A percentile compares a stretch with the other conserved stretches of the same genome.
Evolutionary conservation across 352 stramenopile species (phyloP).

Genomic region (Pythium brachiatum): DNA sequence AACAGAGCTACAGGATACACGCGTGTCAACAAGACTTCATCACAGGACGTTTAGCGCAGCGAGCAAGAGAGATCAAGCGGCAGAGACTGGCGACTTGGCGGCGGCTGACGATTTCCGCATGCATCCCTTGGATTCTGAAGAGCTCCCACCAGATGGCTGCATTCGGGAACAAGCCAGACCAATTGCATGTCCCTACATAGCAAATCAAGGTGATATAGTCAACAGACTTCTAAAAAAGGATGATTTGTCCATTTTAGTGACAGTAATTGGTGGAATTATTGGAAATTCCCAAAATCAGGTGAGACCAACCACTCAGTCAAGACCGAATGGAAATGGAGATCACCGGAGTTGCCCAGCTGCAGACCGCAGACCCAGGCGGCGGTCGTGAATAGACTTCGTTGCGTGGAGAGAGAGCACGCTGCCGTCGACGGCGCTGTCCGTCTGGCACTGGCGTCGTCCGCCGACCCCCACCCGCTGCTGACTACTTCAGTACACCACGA

Average conservation of each 20-base stretch:
- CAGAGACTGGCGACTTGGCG: too few relatives aligned
- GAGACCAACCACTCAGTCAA: too few relatives aligned
- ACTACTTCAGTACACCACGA: too few relatives aligned
- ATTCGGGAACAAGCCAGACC: constrained; percentile 15
- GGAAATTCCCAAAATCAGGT: too few relatives aligned
- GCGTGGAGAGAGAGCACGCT: neutral
- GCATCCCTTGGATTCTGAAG: neutral
- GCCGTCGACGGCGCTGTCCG: neutral
- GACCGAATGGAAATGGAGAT: neutral
- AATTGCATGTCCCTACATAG: constrained; percentile 5
- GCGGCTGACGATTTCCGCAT: neutral
- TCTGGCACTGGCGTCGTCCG: neutral
- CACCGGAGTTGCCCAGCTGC: neutral
- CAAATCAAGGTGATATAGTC: constrained; percentile 13
- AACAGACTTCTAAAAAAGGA: too few relatives aligned
- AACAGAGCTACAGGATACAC: neutral
- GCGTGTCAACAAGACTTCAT: neutral
- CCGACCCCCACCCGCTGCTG: neutral
- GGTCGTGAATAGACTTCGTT: neutral
- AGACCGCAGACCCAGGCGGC: neutral
- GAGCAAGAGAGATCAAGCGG: too few relatives aligned
- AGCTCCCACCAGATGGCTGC: constrained; percentile 15
- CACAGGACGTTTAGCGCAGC: too few relatives aligned
- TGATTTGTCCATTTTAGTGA: too few relatives aligned
- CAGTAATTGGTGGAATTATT: too few relatives aligned